phyloP scores from a whole-genome alignment of 345 rosid species.

The Linum trigynum region DNA sequence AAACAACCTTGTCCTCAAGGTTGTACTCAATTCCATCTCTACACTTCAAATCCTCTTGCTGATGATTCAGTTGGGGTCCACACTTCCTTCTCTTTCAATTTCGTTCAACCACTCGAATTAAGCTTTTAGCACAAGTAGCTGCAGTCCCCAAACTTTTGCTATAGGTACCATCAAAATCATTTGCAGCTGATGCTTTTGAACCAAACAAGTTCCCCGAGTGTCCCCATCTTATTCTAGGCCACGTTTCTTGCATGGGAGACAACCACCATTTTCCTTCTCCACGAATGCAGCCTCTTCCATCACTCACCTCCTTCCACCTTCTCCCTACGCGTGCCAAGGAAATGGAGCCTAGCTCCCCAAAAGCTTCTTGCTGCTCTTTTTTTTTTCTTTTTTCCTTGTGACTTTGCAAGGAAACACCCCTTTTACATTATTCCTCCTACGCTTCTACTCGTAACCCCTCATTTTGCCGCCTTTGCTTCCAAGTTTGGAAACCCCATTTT shows the following conservation, averaged over 20 bases:
- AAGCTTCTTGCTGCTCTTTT: background rate
- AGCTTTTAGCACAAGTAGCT: no score
- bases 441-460: background rate
- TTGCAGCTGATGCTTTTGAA: no score
- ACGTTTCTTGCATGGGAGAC: background rate
- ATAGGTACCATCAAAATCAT: no score
- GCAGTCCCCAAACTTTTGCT: no score
- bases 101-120: no score
- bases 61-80: no score
- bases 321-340: no score
- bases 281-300: background rate
- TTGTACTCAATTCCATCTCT: no score
- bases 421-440: background rate
- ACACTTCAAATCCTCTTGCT: no score
- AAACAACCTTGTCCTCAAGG: no score
- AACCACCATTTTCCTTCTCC: background rate
- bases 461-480: background rate
- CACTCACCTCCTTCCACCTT: background rate
- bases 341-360: background rate
- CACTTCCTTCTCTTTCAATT: no score
- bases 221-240: constrained; percentile 82
- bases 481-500: background rate
- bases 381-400: background rate
- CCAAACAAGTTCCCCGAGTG: background rate
- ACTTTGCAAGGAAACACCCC: background rate